These are phyloP conservation scores for Talaromyces trachyspermus DNA, from an alignment of 495 filamentous ascomycete species.

Conservation along the genomic window DNA sequence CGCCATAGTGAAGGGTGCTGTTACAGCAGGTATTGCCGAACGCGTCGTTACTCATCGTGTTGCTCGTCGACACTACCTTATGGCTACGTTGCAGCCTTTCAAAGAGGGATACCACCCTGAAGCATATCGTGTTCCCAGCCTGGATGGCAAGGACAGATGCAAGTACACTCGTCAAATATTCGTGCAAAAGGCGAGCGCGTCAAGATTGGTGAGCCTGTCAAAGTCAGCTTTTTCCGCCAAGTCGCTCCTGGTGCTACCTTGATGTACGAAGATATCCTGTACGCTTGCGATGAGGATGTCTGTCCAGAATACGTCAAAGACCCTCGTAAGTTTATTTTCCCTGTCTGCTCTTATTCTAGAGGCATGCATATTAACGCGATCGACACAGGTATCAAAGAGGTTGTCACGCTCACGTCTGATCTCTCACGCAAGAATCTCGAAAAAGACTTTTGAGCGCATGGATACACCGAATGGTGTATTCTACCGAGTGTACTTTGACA, in stretches of 20 bases:
- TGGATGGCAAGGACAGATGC: conserved; percentile 96
- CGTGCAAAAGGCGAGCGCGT: conserved; percentile 98
- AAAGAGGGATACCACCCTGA: conserved; percentile 98
- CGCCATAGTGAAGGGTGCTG: conserved; percentile 73
- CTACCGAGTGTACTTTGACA: conserved; percentile 77
- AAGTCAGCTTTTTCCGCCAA: conserved; percentile 97
- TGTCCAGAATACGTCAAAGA: conserved; percentile 99
- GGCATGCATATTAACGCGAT: conserved; percentile 3
- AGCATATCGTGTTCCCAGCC: conserved; percentile 90
- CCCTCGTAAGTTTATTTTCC: conserved; percentile 67
- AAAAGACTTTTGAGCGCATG: conserved; percentile 98
- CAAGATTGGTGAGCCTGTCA: conserved; percentile 98
- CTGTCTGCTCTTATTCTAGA: not conserved
- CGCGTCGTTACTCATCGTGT: conserved; percentile 94
- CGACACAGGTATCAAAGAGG: conserved; percentile 87
- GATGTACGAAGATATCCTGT: conserved; percentile 98
- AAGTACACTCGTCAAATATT: conserved; percentile 99
- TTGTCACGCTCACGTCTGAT: conserved; percentile 95
- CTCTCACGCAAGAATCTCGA: conserved; percentile 96
- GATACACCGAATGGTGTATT: conserved; percentile 98
- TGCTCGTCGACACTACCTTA: conserved; percentile 96
- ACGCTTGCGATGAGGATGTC: conserved; percentile 95
- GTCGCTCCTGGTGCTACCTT: conserved; percentile 94
- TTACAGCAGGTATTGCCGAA: conserved; percentile 91
- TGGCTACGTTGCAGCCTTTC: conserved; percentile 98